Percentiles rank a stretch among this genome's conserved stretches.
Conservation (phyloP, 2,329 filamentous ascomycete species). For the Paramyrothecium roridum region DNA sequence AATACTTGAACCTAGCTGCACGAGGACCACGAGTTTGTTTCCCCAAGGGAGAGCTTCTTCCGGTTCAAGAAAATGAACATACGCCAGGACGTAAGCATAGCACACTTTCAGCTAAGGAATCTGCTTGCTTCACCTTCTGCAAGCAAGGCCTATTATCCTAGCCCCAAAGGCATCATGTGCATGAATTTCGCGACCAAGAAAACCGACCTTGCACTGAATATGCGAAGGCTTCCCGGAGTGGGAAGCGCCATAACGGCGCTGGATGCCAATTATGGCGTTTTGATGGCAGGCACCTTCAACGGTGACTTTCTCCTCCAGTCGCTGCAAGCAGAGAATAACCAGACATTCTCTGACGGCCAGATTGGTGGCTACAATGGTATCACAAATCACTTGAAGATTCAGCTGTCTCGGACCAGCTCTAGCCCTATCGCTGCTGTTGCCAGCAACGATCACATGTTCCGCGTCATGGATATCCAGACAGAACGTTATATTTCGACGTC, state of each 20-base stretch:
- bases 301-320: conserved; percentile 51
- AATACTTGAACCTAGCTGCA: conserved; percentile 7
- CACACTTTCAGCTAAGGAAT: conserved; percentile 67
- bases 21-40: conserved; percentile 23
- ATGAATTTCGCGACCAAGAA: conserved; percentile 48
- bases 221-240: conserved; percentile 31
- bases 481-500: conserved; percentile 54
- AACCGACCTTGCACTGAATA: conserved; percentile 41
- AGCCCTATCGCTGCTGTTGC: conserved; percentile 56
- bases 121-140: conserved; percentile 55
- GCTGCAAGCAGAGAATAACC: conserved; percentile 36
- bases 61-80: conserved; percentile 57
- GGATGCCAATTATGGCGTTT: conserved; percentile 48
- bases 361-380: conserved; percentile 50
- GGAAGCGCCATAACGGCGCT: conserved; percentile 41
- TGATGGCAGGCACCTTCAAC: conserved; percentile 57
- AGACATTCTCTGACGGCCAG: conserved; percentile 36
- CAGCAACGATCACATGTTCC: conserved; percentile 59
- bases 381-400: conserved; percentile 62
- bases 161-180: conserved; percentile 43
- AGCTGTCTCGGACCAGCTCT: conserved; percentile 48
- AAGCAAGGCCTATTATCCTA: conserved; percentile 56
- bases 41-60: conserved; percentile 48
- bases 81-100: conserved; percentile 47
- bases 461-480: conserved; percentile 55